These are phyloP conservation scores for Penicillium robsamsonii DNA, from an alignment of 495 filamentous ascomycete species.

Conservation along the genomic window DNA sequence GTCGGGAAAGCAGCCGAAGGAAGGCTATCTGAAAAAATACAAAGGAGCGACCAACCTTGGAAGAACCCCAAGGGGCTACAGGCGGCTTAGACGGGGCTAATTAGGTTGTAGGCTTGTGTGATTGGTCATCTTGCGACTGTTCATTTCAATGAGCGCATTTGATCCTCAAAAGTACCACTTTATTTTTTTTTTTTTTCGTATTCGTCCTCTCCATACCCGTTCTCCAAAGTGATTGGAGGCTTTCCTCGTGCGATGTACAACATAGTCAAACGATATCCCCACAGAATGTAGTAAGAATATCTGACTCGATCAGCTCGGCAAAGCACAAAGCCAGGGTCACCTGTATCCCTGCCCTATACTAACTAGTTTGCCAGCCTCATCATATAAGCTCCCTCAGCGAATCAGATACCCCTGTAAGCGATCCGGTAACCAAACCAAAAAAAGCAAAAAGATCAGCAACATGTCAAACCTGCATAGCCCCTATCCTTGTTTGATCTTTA, in stretches of 20 bases:
- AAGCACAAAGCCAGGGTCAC: not conserved
- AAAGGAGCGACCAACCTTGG: too few species aligned
- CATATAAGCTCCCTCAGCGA: slow-evolving; percentile 6
- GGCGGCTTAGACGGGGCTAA: not conserved
- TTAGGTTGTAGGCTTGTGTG: not conserved
- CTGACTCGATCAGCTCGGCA: not conserved
- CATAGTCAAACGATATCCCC: not conserved
- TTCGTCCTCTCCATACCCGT: not conserved
- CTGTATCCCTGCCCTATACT: slow-evolving; percentile 2
- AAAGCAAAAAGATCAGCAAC: slow-evolving; percentile 15
- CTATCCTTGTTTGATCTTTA: slow-evolving; percentile 8
- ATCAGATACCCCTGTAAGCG: slow-evolving; percentile 4
- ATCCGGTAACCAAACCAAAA: slow-evolving; percentile 10
- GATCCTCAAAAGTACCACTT: not conserved
- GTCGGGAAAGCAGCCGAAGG: not conserved
- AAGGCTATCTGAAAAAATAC: too few species aligned
- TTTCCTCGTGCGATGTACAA: not conserved
- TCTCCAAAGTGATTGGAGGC: not conserved
- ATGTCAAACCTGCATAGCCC: slow-evolving; percentile 6
- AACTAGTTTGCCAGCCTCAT: slow-evolving; percentile 3
- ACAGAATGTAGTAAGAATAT: not conserved
- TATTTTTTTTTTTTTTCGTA: not conserved
- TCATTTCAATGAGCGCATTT: too few species aligned
- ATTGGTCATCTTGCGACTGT: too few species aligned
- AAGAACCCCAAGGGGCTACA: not conserved